Percentiles rank a stretch among this genome's conserved stretches.
phyloP scores from a whole-genome alignment of 2,329 filamentous ascomycete genomes.

The Cylindrodendrum hubeiense region DNA sequence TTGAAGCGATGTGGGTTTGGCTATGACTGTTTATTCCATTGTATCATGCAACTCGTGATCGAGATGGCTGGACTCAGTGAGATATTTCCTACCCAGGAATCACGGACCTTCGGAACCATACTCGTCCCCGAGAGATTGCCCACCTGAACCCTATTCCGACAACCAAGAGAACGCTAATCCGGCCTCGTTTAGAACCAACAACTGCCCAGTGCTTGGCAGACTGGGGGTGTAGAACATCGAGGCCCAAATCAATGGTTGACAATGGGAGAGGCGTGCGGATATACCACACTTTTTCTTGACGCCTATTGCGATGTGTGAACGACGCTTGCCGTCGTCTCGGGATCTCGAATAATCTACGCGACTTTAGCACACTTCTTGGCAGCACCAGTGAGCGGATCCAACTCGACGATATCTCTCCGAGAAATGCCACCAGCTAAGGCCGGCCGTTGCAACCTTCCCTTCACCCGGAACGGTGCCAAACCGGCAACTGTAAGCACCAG shows the following conservation, averaged over 20 bases:
- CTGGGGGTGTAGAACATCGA: background rate
- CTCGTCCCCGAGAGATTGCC: background rate
- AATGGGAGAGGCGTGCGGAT: background rate
- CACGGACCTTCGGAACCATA: background rate
- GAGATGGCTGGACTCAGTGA: background rate
- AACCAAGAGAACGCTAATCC: background rate
- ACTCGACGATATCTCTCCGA: background rate
- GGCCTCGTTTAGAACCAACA: background rate
- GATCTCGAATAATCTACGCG: background rate
- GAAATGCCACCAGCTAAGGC: background rate
- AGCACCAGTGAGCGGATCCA: background rate
- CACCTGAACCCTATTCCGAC: background rate
- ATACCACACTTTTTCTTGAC: background rate
- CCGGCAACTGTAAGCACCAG: background rate
- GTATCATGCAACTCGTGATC: background rate
- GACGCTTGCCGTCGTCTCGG: background rate
- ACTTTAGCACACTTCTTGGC: background rate
- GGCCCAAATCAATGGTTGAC: background rate
- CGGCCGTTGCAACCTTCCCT: constrained; percentile 5
- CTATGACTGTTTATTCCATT: too few relatives aligned
- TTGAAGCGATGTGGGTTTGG: too few relatives aligned
- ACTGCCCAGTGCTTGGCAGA: background rate
- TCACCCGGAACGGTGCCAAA: background rate
- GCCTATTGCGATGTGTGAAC: background rate
- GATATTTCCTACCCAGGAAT: background rate